A percentile compares a stretch with the other conserved stretches of the same genome.
Conservation (phyloP, 768 basidiomycete genomes). For the Trametes elegans region DNA sequence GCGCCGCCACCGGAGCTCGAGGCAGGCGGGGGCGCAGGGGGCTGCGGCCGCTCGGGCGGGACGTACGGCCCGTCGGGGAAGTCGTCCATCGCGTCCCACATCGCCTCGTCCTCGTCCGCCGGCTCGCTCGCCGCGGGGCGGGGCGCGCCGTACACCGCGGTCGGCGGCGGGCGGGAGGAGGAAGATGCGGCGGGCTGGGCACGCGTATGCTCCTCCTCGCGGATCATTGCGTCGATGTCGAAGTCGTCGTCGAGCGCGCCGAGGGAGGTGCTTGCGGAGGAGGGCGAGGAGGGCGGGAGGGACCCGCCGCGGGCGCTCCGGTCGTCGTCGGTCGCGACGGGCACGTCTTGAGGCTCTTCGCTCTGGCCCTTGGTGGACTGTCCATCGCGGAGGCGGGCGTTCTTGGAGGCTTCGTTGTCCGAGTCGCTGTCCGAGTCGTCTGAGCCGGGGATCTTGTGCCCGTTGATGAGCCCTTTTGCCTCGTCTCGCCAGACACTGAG, state of each 20-base stretch:
- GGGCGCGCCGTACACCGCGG: neutral
- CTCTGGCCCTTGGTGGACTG: conserved; percentile 26
- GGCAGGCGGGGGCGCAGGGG: conserved; percentile 6
- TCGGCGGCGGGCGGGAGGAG: neutral
- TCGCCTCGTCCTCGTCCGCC: conserved; percentile 22
- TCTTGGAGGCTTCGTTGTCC: conserved; percentile 24
- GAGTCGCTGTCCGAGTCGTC: conserved; percentile 31
- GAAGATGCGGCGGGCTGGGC: neutral
- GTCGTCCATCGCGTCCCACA: conserved; percentile 26
- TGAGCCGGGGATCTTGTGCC: conserved; percentile 29
- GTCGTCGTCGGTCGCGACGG: conserved; percentile 15
- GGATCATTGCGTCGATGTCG: conserved; percentile 52
- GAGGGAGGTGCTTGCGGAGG: conserved; percentile 28
- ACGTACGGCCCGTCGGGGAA: conserved; percentile 15
- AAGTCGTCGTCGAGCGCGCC: conserved; percentile 36
- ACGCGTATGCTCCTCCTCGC: conserved; percentile 38
- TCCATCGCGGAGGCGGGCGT: conserved; percentile 28
- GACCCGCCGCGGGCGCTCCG: conserved; percentile 41
- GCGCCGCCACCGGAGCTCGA: conserved; percentile 2
- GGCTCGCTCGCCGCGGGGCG: neutral
- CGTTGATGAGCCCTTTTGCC: conserved; percentile 44
- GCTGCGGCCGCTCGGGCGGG: neutral
- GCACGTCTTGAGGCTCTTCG: conserved; percentile 15
- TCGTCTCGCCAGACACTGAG: conserved; percentile 80
- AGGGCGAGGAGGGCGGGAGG: conserved; percentile 39